phyloP scores from a whole-genome alignment of 352 stramenopile genomes.

The Saprolegnia diclina region DNA sequence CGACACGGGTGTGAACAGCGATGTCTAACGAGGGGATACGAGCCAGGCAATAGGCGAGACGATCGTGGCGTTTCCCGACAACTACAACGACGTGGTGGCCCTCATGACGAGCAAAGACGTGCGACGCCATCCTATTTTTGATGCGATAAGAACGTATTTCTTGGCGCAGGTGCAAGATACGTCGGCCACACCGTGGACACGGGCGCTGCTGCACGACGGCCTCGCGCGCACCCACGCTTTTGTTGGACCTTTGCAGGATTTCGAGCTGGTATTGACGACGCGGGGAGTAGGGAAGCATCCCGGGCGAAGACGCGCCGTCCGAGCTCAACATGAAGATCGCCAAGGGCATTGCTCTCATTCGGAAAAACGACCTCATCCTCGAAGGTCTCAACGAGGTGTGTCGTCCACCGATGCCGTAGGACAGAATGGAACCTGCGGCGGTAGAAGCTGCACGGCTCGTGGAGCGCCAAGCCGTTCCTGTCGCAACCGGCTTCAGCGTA shows the following conservation, averaged over 20 bases:
- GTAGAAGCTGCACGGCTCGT: constrained; percentile 8
- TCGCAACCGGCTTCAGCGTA: not conserved
- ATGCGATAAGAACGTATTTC: no score
- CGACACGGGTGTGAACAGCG: not conserved
- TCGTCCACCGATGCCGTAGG: no score
- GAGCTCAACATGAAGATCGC: constrained; percentile 24
- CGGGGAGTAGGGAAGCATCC: not conserved
- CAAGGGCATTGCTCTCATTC: constrained; percentile 15
- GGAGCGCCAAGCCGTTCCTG: not conserved
- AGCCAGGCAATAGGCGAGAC: constrained; percentile 1
- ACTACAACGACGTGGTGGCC: constrained; percentile 20
- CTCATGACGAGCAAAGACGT: constrained; percentile 23
- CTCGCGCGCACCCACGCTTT: constrained; percentile 5
- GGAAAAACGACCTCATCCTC: constrained; percentile 15
- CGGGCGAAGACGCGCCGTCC: constrained; percentile 1
- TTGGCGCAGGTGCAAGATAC: not conserved
- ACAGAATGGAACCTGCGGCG: no score
- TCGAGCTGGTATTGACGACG: not conserved
- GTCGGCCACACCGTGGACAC: constrained; percentile 8
- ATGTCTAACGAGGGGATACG: no score
- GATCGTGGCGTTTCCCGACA: constrained; percentile 23
- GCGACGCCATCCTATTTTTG: not conserved
- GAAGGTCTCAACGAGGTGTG: constrained; percentile 5
- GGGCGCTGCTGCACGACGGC: constrained; percentile 14
- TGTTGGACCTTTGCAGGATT: not conserved